phyloP scores from a whole-genome alignment of 1,284 basidiomycete species.

The Phenoliferia sp. region DNA sequence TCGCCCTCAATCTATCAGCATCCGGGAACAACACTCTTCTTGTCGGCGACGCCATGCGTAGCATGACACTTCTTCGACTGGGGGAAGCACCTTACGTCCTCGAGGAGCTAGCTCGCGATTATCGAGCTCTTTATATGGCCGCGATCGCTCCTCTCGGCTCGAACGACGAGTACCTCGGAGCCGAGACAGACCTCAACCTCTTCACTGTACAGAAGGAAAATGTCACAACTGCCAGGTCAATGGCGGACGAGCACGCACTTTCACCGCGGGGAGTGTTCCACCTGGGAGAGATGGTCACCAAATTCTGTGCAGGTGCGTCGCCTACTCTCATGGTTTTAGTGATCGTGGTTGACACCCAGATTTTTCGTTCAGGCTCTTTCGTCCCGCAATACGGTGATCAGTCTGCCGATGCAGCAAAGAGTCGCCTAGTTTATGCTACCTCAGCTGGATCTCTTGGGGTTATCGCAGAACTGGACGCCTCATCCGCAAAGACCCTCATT shows the following conservation, averaged over 20 bases:
- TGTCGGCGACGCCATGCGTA: conserved; percentile 76
- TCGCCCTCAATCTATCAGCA: conserved; percentile 52
- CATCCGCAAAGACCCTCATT: conserved; percentile 60
- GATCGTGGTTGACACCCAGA: neutral
- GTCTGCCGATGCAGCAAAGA: conserved; percentile 32
- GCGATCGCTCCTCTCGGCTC: conserved; percentile 61
- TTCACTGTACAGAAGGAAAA: conserved; percentile 52
- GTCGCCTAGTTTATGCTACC: conserved; percentile 66
- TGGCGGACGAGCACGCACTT: conserved; percentile 32
- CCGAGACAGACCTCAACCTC: conserved; percentile 67
- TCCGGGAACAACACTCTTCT: conserved; percentile 52
- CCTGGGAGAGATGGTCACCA: conserved; percentile 46
- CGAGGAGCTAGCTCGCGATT: conserved; percentile 65
- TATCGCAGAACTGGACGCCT: conserved; percentile 60
- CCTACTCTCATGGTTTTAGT: neutral
- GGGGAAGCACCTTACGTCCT: conserved; percentile 48
- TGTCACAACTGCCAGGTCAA: neutral
- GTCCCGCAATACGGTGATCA: conserved; percentile 8
- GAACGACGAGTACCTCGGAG: conserved; percentile 22
- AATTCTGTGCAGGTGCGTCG: conserved; percentile 41
- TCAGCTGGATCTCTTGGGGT: conserved; percentile 73
- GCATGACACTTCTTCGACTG: conserved; percentile 63
- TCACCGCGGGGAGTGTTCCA: conserved; percentile 45
- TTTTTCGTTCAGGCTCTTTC: conserved; percentile 7
- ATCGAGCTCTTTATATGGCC: conserved; percentile 63